phyloP scores from a whole-genome alignment of 192 early-diverging fungal species.

The Coemansia sp. region DNA sequence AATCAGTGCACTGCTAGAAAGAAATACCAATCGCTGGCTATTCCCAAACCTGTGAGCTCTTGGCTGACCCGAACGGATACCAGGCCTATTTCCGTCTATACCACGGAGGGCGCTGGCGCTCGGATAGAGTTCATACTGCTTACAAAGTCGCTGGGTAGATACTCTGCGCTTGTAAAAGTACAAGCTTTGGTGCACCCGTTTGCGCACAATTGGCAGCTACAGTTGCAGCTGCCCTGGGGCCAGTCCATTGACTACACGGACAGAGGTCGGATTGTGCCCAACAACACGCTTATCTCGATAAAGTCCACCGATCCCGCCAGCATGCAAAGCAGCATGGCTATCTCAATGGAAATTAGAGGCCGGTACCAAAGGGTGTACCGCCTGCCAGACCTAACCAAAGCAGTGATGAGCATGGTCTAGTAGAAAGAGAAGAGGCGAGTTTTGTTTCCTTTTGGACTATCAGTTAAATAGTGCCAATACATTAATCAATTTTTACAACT shows the following conservation, averaged over 20 bases:
- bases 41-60: constrained; percentile 13
- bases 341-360: constrained; percentile 31
- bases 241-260: constrained; percentile 38
- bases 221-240: constrained; percentile 29
- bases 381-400: constrained; percentile 25
- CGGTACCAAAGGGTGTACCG: constrained; percentile 22
- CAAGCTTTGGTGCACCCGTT: constrained; percentile 38
- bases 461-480: background rate
- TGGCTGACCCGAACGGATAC: constrained; percentile 22
- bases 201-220: constrained; percentile 42
- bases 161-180: constrained; percentile 42
- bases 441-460: background rate
- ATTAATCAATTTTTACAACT: background rate
- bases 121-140: constrained; percentile 39
- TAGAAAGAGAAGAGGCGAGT: background rate
- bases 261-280: constrained; percentile 20
- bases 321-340: constrained; percentile 17
- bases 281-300: constrained; percentile 18
- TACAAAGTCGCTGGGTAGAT: constrained; percentile 24
- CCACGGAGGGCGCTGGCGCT: constrained; percentile 24
- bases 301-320: background rate
- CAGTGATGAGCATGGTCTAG: background rate
- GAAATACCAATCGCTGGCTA: constrained; percentile 22
- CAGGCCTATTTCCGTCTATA: constrained; percentile 26
- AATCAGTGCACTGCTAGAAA: constrained; percentile 28